Base-by-base conservation (phyloP, 768 basidiomycete genomes). In the Naematelia aurantialba region DNA sequence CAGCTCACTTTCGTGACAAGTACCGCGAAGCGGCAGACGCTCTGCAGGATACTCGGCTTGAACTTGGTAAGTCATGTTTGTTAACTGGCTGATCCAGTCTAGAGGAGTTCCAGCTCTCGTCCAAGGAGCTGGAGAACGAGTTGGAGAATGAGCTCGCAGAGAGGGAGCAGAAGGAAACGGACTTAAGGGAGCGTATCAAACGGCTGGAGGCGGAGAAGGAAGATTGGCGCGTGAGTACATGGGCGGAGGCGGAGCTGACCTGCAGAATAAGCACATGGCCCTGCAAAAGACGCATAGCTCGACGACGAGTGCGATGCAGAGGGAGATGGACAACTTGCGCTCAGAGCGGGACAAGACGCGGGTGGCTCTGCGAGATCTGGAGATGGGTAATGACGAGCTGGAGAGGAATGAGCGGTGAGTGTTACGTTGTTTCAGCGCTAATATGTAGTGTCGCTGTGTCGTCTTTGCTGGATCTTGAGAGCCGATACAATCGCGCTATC, bases 301-400 rank as follows among this genome's bases (percentile, higher is more conserved):
- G 17, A 90, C 90, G 0, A 87, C 88, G 3, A 85, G 88, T 1
- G 91, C 91, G 54, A 83, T 99, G 63, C 56, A 97, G 76, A 81
- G 96, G 27, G 94, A 98, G 79, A 88, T 98, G 85, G 94, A 94
- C 48, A 97, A 96, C 70, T 64, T 77, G 4, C 65, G 69, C 11
- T 70, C 72, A 2, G 78, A 78, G 52, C 58, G 73, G 45, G 73
- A 77, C 52, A 75, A 75, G 29, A 68, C 73, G 13, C 66, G 72
- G 14, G 65, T 73, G 1, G 72, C 75, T 19, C 63, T 77, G 4
- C 60, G 76, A 4, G 70, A 73, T 39, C 63, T 77, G 21, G 78
- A 78, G 59, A 72, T 77, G 72, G 78, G 78, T 4, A 76, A 76
- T 52, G 96, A 99, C 70, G 93, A 98, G 79, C 81, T 99, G 58